phyloP scores from a whole-genome alignment of 305 asterid species.

The Withania somnifera region DNA sequence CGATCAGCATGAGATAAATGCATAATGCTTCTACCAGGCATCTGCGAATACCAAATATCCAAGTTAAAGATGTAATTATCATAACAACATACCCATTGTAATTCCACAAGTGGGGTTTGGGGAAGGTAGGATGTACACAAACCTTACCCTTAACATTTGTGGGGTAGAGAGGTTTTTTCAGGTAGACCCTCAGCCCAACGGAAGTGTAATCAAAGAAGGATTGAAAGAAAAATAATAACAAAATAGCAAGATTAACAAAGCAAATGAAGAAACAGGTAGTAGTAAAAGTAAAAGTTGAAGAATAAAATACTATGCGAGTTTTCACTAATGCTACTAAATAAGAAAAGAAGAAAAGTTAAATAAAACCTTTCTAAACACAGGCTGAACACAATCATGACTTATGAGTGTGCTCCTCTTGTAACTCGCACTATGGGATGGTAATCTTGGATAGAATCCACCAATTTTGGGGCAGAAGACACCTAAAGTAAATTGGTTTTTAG shows the following conservation, averaged over 20 bases:
- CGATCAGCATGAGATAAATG: constrained; percentile 11
- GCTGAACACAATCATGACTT: background rate
- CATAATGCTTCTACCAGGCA: constrained; percentile 6
- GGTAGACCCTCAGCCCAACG: background rate
- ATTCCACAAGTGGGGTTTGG: background rate
- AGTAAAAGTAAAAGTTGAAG: background rate
- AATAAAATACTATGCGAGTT: background rate
- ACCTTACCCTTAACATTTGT: background rate
- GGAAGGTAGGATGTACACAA: background rate
- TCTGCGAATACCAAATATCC: constrained; percentile 18
- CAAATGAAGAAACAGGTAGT: background rate
- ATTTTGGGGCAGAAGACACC: constrained; percentile 20
- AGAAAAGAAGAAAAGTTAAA: background rate
- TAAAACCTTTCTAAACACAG: constrained; percentile 21
- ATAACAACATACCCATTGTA: background rate
- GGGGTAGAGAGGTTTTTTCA: background rate
- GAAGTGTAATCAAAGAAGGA: background rate
- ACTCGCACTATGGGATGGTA: constrained; percentile 7
- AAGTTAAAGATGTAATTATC: background rate
- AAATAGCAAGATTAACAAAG: background rate
- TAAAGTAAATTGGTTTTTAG: background rate
- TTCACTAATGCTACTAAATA: background rate
- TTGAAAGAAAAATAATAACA: background rate
- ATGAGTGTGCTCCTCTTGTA: constrained; percentile 12
- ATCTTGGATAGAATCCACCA: constrained; percentile 14